Evolutionary conservation across 192 early-diverging fungal genomes (phyloP).

Genomic region (Chytriomyces hyalinus): DNA sequence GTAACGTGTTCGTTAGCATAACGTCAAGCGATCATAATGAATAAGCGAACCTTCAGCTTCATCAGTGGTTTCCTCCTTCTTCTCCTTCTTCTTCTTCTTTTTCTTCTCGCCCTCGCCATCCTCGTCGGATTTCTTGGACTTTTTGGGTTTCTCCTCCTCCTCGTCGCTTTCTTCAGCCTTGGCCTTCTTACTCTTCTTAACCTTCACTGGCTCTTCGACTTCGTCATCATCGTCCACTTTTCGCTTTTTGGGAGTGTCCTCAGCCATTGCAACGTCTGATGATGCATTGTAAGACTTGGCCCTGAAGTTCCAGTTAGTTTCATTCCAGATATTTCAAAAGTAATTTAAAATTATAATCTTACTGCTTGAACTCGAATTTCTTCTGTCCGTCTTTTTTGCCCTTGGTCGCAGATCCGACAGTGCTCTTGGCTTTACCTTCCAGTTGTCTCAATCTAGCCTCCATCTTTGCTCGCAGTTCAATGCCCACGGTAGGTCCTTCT

Average conservation of each 20-base stretch:
- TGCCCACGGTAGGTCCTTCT: conserved; percentile 76
- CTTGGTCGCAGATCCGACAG: conserved; percentile 70
- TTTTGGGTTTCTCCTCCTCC: conserved; percentile 50
- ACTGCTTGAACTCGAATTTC: conserved; percentile 63
- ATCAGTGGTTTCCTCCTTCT: conserved; percentile 36
- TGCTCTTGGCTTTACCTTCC: conserved; percentile 74
- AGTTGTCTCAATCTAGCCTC: conserved; percentile 88
- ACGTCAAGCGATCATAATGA: not conserved
- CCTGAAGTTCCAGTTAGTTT: not conserved
- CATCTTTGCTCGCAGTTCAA: conserved; percentile 84
- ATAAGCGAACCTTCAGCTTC: conserved; percentile 13
- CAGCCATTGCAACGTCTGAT: conserved; percentile 49
- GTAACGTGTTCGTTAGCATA: not conserved
- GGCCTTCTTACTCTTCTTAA: conserved; percentile 53
- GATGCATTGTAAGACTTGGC: conserved; percentile 53
- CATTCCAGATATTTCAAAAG: not conserved
- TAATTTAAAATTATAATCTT: not conserved
- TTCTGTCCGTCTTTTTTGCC: conserved; percentile 66
- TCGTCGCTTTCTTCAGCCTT: conserved; percentile 49
- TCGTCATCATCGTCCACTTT: conserved; percentile 49
- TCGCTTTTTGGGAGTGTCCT: conserved; percentile 43
- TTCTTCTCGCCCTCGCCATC: conserved; percentile 48
- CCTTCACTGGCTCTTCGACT: conserved; percentile 49
- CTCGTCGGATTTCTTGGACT: conserved; percentile 60
- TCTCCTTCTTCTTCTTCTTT: conserved; percentile 53